Evolutionary conservation across 2,329 filamentous ascomycete species (phyloP).

Genomic region (Fusarium fujikuroi): DNA sequence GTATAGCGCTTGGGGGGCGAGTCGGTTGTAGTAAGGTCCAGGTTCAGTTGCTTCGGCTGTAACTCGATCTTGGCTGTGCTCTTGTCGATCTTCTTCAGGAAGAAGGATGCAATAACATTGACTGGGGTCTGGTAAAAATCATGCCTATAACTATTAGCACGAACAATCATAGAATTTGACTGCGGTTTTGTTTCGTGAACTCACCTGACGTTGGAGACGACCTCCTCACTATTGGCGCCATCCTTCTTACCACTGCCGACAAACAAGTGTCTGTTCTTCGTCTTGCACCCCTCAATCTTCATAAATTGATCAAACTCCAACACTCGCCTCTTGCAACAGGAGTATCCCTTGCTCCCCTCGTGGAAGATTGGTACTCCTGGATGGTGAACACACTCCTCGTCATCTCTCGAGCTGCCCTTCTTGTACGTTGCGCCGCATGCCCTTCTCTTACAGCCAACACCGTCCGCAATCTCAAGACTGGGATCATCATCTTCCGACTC

Average conservation of each 20-base stretch:
- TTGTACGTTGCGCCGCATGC: slow-evolving; percentile 77
- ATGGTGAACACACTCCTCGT: slow-evolving; percentile 87
- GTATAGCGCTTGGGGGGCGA: slow-evolving; percentile 80
- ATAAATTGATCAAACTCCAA: slow-evolving; percentile 98
- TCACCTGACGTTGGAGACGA: slow-evolving; percentile 80
- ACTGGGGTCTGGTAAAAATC: slow-evolving; percentile 95
- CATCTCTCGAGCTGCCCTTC: slow-evolving; percentile 68
- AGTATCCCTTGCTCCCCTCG: slow-evolving; percentile 97
- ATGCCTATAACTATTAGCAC: slow-evolving; percentile 53
- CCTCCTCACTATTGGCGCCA: slow-evolving; percentile 70
- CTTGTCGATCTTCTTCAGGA: slow-evolving; percentile 97
- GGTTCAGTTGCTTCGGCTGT: slow-evolving; percentile 67
- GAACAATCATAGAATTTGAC: neutral
- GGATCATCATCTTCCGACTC: slow-evolving; percentile 92
- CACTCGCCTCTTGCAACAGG: slow-evolving; percentile 94
- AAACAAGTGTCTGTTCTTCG: slow-evolving; percentile 84
- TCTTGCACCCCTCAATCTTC: slow-evolving; percentile 91
- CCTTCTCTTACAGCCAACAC: slow-evolving; percentile 80
- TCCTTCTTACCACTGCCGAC: slow-evolving; percentile 79
- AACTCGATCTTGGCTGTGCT: slow-evolving; percentile 79
- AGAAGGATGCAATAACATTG: slow-evolving; percentile 89
- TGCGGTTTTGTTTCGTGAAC: slow-evolving; percentile 36
- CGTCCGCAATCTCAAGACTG: slow-evolving; percentile 75
- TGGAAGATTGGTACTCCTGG: slow-evolving; percentile 94
- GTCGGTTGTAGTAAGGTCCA: slow-evolving; percentile 90